phyloP scores from a whole-genome alignment of 345 rosid genomes.

The Capsella bursapastoris region DNA sequence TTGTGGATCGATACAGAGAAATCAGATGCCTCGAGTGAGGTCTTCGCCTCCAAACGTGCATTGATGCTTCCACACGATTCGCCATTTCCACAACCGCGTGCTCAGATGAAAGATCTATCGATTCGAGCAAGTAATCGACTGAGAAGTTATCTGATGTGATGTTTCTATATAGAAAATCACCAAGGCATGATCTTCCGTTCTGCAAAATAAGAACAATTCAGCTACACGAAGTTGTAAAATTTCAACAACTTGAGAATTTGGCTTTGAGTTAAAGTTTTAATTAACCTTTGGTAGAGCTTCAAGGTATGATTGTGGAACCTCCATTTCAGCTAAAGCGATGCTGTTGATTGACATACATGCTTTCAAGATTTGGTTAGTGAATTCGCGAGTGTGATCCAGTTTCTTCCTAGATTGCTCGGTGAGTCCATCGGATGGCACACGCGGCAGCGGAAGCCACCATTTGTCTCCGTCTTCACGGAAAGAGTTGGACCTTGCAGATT shows the following conservation, averaged over 20 bases:
- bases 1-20: constrained; percentile 60
- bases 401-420: constrained; percentile 74
- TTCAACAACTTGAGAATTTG: neutral
- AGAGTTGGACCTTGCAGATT: constrained; percentile 76
- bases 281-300: constrained; percentile 89
- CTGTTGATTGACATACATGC: constrained; percentile 95
- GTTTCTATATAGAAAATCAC: constrained; percentile 79
- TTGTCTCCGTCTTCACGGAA: constrained; percentile 88
- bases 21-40: constrained; percentile 60
- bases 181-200: constrained; percentile 89
- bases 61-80: constrained; percentile 82
- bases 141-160: constrained; percentile 84
- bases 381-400: constrained; percentile 74
- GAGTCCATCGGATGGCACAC: constrained; percentile 86
- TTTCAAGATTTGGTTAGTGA: constrained; percentile 87
- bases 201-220: constrained; percentile 42
- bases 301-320: constrained; percentile 80
- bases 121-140: constrained; percentile 76
- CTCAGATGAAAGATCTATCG: constrained; percentile 88
- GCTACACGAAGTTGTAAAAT: neutral
- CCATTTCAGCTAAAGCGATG: constrained; percentile 81
- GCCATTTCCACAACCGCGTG: constrained; percentile 82
- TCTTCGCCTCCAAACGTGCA: constrained; percentile 78
- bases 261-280: neutral
- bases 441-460: constrained; percentile 99